These are phyloP conservation scores for Penstemon barbatus DNA, from an alignment of 257 asterid genomes.

Conservation along the genomic window DNA sequence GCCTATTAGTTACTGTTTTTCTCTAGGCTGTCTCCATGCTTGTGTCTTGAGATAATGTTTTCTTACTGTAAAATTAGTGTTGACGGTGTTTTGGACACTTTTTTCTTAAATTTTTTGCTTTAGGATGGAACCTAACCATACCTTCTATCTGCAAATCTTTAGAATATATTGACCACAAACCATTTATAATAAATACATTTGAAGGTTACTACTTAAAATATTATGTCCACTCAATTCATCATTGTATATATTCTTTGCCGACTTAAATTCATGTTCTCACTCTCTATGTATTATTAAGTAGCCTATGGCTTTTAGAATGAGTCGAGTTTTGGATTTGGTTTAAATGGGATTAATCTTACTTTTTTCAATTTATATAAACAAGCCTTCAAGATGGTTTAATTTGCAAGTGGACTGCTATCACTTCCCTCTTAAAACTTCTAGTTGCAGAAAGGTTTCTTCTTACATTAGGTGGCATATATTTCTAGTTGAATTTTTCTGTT, in stretches of 20 bases:
- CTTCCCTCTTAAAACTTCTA: too few relatives aligned
- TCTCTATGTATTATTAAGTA: too few relatives aligned
- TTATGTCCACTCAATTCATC: not conserved
- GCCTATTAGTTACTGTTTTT: not conserved
- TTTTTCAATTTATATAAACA: too few relatives aligned
- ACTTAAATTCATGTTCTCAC: too few relatives aligned
- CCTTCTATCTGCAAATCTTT: not conserved
- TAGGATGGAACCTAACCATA: not conserved
- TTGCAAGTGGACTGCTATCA: too few relatives aligned
- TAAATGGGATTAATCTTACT: too few relatives aligned
- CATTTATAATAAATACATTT: not conserved
- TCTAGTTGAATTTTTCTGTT: not conserved
- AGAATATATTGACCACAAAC: constrained; percentile 1
- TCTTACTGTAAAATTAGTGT: not conserved
- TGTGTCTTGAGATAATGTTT: not conserved
- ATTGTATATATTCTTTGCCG: too few relatives aligned
- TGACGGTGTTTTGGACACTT: not conserved
- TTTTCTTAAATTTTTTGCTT: not conserved
- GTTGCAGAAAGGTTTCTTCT: too few relatives aligned
- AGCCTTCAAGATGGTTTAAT: too few relatives aligned
- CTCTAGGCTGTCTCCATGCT: constrained; percentile 1
- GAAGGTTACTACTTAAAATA: not conserved
- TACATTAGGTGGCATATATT: too few relatives aligned
- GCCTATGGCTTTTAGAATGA: too few relatives aligned
- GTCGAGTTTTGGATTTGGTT: too few relatives aligned